Conservation (phyloP, 257 asterid species). For the Petrea volubilis region DNA sequence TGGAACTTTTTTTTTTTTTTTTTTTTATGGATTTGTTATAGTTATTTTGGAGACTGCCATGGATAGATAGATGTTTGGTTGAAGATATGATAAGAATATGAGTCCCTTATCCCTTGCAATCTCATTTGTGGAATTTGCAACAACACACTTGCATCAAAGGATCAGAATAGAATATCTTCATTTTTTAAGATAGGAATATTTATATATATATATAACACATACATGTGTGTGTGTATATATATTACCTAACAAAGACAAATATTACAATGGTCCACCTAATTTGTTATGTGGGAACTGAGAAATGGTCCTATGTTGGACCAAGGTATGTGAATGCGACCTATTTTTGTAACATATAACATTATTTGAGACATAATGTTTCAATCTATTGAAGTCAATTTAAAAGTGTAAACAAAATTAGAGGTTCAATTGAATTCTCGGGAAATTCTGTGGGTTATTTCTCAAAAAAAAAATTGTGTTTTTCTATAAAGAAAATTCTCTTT, state of each 20-base stretch:
- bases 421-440: background rate
- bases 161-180: slow-evolving; percentile 15
- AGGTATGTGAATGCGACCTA: too few relatives aligned
- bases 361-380: too few relatives aligned
- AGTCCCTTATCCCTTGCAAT: slow-evolving; percentile 6
- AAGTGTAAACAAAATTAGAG: background rate
- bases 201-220: too few relatives aligned
- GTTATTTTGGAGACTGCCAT: background rate
- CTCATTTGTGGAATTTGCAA: background rate
- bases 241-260: background rate
- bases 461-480: slow-evolving; percentile 9
- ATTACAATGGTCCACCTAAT: background rate
- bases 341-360: too few relatives aligned
- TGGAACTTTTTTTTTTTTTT: too few relatives aligned
- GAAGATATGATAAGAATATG: background rate
- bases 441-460: background rate
- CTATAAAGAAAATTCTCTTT: slow-evolving; percentile 3
- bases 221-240: too few relatives aligned
- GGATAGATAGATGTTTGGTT: background rate
- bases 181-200: background rate
- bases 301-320: too few relatives aligned
- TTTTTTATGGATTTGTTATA: background rate
- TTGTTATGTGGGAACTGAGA: background rate
- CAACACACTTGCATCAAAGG: slow-evolving; percentile 1
- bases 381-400: too few relatives aligned